These are phyloP conservation scores for Rhodotorula toruloides DNA, from an alignment of 768 basidiomycete genomes.

Conservation along the genomic window DNA sequence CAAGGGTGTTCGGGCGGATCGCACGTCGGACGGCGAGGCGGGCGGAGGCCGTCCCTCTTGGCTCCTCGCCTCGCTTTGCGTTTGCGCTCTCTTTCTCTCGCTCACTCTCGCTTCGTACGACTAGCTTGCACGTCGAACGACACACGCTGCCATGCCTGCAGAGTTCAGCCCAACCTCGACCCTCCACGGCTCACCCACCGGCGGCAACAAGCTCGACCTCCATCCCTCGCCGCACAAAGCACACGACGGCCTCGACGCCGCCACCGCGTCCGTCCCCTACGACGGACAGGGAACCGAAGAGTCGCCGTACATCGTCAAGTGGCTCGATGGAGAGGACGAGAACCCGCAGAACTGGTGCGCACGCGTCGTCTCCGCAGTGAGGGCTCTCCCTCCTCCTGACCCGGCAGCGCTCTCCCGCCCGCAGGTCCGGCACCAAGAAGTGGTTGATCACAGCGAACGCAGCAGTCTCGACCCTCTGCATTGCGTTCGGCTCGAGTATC, in stretches of 20 bases:
- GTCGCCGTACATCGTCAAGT: conserved; percentile 50
- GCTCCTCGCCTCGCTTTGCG: too few species aligned
- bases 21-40: too few species aligned
- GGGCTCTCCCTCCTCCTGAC: neutral
- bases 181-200: neutral
- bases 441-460: conserved; percentile 32
- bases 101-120: neutral
- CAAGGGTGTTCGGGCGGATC: too few species aligned
- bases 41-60: too few species aligned
- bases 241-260: too few species aligned
- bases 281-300: conserved; percentile 19
- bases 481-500: conserved; percentile 38
- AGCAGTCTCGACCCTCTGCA: conserved; percentile 37
- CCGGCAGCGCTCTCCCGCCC: too few species aligned
- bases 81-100: neutral
- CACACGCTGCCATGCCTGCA: neutral
- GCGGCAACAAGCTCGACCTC: neutral
- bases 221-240: neutral
- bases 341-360: conserved; percentile 58
- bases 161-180: conserved; percentile 1
- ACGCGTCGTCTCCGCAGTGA: neutral
- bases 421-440: too few species aligned
- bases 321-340: conserved; percentile 56
- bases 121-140: neutral
- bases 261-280: neutral